Conservation (phyloP, 2,329 filamentous ascomycete genomes). For the Colletotrichum lentis region DNA sequence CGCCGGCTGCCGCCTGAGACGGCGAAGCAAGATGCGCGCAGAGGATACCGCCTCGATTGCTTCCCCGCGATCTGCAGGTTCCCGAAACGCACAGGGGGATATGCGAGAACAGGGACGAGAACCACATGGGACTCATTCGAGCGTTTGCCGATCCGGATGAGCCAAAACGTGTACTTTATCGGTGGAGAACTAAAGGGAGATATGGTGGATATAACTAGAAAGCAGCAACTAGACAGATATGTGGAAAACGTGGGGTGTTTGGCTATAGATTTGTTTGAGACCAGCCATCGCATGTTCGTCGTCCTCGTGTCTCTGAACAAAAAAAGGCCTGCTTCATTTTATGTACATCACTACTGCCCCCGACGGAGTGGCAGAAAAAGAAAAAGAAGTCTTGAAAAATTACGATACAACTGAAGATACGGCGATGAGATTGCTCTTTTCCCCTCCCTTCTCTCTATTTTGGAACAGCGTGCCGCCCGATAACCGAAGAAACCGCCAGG, state of each 20-base stretch:
- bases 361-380: not conserved
- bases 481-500: constrained; percentile 2
- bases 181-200: constrained; percentile 13
- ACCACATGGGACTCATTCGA: not conserved
- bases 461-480: not conserved
- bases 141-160: constrained; percentile 21
- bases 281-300: not conserved
- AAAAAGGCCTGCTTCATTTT: not conserved
- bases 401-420: constrained; percentile 2
- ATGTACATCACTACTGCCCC: not conserved
- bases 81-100: not conserved
- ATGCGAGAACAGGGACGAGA: not conserved
- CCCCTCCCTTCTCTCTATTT: constrained; percentile 8
- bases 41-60: not conserved
- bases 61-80: constrained; percentile 1
- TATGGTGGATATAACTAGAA: not conserved
- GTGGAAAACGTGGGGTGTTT: too few relatives aligned
- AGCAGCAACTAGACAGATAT: not conserved
- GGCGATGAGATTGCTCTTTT: not conserved
- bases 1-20: not conserved
- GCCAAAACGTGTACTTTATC: constrained; percentile 24
- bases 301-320: not conserved
- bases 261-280: too few relatives aligned
- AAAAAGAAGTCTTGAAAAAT: not conserved
- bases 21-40: constrained; percentile 8